Base-by-base conservation (phyloP, 1,139 yeast species). In the Suhomyces coccinellae region DNA sequence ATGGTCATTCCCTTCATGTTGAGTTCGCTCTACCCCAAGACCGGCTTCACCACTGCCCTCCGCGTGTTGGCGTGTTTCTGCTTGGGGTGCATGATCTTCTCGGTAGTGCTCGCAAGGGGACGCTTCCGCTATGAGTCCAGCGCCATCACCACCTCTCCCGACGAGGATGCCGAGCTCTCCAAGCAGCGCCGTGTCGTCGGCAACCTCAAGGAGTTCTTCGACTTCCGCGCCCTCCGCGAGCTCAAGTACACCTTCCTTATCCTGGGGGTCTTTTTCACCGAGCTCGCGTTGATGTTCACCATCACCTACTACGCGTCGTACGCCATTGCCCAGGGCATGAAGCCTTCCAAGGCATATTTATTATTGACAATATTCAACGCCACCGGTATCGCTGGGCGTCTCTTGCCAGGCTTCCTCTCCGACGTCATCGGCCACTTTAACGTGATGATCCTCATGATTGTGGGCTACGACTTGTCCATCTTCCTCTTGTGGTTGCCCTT, bases 241-340 rank as follows among this genome's bases (percentile, higher is more conserved):
- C 37, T 67, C 66, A 61, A 55, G 41, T 65, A 55, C 44, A 27
- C 58, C 1, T 62, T 61, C 30, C 55, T 67, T 16, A 62, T 66
- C 1, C 54, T 51, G 3, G 75, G 72, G 0, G 64, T 66, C 2
- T 69, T 82, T 14, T 66, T 78, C 42, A 69, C 79, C 14, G 91
- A 85, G 56, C 69, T 81, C 41, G 71, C 85, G 2, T 61, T 84
- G 35, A 69, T 83, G 35, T 65, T 79, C 35, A 67, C 79, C 2
- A 58, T 75, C 44, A 73, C 79, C 0, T 73, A 71, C 52, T 69
- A 65, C 53, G 73, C 77, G 6, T 65, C 77, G 6, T 73, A 71
- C 51, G 75, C 77, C 3, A 65, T 72, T 29, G 67, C 72, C 6
- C 69, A 69, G 38, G 78, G 78, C 0, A 55, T 64, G 46, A 49